Base-by-base conservation (phyloP, 495 filamentous ascomycete species). In the Annulohypoxylon stygium region DNA sequence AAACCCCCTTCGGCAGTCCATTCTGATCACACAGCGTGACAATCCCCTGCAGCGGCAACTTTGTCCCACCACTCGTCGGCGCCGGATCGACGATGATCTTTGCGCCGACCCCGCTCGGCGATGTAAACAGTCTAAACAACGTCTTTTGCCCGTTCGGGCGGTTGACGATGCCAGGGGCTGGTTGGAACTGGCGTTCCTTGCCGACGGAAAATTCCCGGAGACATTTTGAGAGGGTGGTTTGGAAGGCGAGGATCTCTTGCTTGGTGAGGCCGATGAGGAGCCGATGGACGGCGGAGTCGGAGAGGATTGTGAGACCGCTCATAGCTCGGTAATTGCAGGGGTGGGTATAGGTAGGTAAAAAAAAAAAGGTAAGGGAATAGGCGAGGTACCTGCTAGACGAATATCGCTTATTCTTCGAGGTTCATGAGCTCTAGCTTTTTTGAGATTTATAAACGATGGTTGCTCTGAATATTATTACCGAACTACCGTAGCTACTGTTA, bases 51-150 rank as follows among this genome's bases (percentile, higher is more conserved):
- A 33, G 11, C 23, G 51, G 51, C 3, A 55, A 14, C 3, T 33
- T 55, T 2, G 1, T 4, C 0, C 20, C 3, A 3, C 8, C 11
- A 11, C 2, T 0, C n/a, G 12, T 30, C 20, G 48, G 48, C 25
- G 48, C 20, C 9, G 48, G 48, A 30, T 53, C 48, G 23, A 53
- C 48, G 14, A 53, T 53, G 48, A 53, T 53, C 11, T 53, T 53
- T 3, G 48, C 26, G 18, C 51, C 51, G 14, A 55, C 51, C 26
- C 12, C 51, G 0, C 11, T 55, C 2, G 26, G 25, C 7, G 51
- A 55, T 12, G 51, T 33, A 12, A 33, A 55, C 2, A 14, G 26
- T 14, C 23, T 55, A 16, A 55, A 55, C 14, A 55, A 25, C 26
- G 26, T 34, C 23, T 33, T 55, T 16, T 14, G 51, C 1, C 51